Base-by-base conservation (phyloP, 2,329 filamentous ascomycete species). In the Diatrype stigma region DNA sequence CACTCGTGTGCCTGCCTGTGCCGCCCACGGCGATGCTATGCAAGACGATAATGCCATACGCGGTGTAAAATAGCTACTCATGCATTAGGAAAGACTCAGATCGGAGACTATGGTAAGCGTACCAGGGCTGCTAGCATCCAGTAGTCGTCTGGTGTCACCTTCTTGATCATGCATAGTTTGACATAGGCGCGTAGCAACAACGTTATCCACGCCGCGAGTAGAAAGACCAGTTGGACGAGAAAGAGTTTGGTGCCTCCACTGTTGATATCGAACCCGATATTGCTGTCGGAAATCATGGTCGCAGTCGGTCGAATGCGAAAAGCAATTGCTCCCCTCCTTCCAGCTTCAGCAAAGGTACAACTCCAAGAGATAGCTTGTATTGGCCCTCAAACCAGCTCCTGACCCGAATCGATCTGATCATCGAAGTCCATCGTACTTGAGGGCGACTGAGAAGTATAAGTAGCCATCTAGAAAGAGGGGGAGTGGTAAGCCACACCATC, bases 41-140 rank as follows among this genome's bases (percentile, higher is more conserved):
- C 6, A 73, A 49, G 11, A 65, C 66, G 5, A 70, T 60, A 23
- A 56, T 57, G 2, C 56, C 60, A 47, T 69, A 70, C 16, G 53
- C 61, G 1, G 64, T 63, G 53, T 72, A 74, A 14, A 63, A 52
- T 19, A 69, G 23, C 72, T 74, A 28, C 45, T 51, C 3, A 23
- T 21, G 21, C n/a, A 19, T 30, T 47, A 28, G 12, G 34, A 35
- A 17, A 47, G 32, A 54, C 16, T 45, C 40, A 26, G 17, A 37
- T 8, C 6, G 6, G 17, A 38, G 22, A n/a, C n/a, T n/a, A n/a
- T n/a, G 2, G 11, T 17, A 40, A 21, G 23, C 64, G 51, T 62
- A 80, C 77, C 63, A 77, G 63, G 3, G 74, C 73, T 26, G 65
- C 46, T 21, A 78, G 63, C 58, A 78, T 76, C 44, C 78, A 60